Conservation (phyloP, 768 basidiomycete species). For the Kwoniella dejecticola region DNA sequence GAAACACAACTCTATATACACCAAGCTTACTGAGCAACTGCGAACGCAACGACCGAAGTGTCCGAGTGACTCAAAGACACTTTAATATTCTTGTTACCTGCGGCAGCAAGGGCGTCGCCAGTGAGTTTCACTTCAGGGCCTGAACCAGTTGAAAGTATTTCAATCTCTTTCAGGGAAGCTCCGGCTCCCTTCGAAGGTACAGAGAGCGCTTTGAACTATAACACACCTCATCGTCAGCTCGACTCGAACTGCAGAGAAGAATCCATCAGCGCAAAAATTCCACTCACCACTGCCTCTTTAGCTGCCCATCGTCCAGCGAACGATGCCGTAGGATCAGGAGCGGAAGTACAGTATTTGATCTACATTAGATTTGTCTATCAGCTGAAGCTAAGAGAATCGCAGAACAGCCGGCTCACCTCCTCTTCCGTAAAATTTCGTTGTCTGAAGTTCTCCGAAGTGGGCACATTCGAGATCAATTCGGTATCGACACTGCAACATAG, state of each 20-base stretch:
- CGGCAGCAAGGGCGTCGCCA: constrained; percentile 70
- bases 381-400: too few species aligned
- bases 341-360: constrained; percentile 78
- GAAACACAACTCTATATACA: not conserved
- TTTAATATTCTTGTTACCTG: constrained; percentile 72
- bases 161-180: constrained; percentile 95
- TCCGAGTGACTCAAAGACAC: constrained; percentile 93
- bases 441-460: constrained; percentile 85
- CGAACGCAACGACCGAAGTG: constrained; percentile 61
- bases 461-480: constrained; percentile 91
- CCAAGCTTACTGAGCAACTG: constrained; percentile 44
- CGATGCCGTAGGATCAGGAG: constrained; percentile 82
- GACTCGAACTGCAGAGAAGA: not conserved
- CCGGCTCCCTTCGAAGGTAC: constrained; percentile 87
- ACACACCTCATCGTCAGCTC: not conserved
- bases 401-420: constrained; percentile 58
- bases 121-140: constrained; percentile 67
- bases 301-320: constrained; percentile 97
- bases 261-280: not conserved
- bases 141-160: constrained; percentile 73
- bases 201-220: constrained; percentile 85
- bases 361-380: constrained; percentile 4
- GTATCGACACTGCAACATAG: constrained; percentile 46
- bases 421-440: constrained; percentile 87
- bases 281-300: constrained; percentile 73